Percentiles rank a stretch among this genome's conserved stretches.
phyloP scores from a whole-genome alignment of 768 basidiomycete species.

The Leccinum imitatum region DNA sequence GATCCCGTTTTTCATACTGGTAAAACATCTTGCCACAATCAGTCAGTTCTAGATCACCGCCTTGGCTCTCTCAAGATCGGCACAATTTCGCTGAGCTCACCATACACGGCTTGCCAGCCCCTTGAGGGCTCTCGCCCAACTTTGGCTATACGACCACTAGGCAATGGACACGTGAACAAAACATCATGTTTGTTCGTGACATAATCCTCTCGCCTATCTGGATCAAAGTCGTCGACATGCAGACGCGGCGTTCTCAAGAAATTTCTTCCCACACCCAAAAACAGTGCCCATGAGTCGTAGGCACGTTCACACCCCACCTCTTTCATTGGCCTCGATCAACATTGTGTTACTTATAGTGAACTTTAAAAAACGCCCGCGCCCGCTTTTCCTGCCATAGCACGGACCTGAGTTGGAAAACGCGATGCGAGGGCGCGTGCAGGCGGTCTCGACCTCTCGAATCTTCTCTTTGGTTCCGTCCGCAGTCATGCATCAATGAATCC shows the following conservation, averaged over 20 bases:
- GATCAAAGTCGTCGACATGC: conserved; percentile 24
- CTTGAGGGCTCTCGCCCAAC: not conserved
- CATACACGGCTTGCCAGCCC: conserved; percentile 1
- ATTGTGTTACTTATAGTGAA: conserved; percentile 21
- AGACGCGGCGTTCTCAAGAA: conserved; percentile 27
- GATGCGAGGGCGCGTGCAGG: not conserved
- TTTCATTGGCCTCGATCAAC: conserved; percentile 24
- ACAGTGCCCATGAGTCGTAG: conserved; percentile 16
- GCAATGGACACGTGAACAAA: conserved; percentile 2
- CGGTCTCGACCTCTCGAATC: conserved; percentile 5
- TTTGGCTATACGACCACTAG: not conserved
- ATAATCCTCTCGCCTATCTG: conserved; percentile 23
- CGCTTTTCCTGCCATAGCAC: not conserved
- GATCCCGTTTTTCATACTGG: conserved; percentile 16
- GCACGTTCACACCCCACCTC: conserved; percentile 34
- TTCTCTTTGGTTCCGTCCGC: conserved; percentile 1
- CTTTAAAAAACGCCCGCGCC: conserved; percentile 18
- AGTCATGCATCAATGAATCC: not conserved
- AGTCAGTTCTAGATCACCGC: conserved; percentile 11
- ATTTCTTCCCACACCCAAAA: conserved; percentile 28
- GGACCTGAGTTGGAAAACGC: not conserved
- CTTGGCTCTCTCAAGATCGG: conserved; percentile 1
- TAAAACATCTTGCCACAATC: conserved; percentile 3
- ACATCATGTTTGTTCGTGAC: conserved; percentile 16
- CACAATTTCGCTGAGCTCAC: conserved; percentile 13